These are phyloP conservation scores for Trametes hirsuta DNA, from an alignment of 1,284 basidiomycete species.

Conservation along the genomic window DNA sequence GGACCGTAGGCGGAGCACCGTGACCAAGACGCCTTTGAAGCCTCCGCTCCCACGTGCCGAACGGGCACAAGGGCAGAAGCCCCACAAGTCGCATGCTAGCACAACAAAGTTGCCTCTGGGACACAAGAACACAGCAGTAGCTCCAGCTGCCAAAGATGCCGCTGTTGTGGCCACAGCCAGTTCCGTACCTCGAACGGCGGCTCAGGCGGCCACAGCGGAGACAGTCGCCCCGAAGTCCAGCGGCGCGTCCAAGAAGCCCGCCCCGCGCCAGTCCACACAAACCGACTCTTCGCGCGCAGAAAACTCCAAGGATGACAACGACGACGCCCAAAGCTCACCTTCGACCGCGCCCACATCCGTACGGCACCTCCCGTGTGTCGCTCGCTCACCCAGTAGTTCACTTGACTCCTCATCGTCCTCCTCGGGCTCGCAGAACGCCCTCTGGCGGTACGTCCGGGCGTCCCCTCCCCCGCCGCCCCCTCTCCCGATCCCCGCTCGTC, in stretches of 20 bases:
- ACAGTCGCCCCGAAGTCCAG: too few species aligned
- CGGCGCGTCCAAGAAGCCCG: not conserved
- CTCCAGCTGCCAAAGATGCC: not conserved
- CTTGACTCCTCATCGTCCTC: conserved; percentile 6
- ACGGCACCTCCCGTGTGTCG: not conserved
- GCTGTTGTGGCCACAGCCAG: not conserved
- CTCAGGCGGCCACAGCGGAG: too few species aligned
- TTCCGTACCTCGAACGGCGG: not conserved
- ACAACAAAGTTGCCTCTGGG: not conserved
- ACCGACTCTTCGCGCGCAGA: not conserved
- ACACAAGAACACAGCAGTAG: not conserved
- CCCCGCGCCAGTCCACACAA: not conserved
- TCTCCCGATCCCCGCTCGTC: not conserved
- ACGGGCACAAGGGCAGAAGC: not conserved
- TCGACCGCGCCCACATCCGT: conserved; percentile 7
- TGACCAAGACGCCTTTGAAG: not conserved
- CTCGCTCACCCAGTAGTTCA: conserved; percentile 12
- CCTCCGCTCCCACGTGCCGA: not conserved
- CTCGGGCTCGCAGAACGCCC: conserved; percentile 16
- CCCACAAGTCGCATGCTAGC: not conserved
- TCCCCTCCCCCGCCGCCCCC: conserved; percentile 17
- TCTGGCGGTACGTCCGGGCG: conserved; percentile 29
- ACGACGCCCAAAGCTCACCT: not conserved
- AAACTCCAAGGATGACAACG: not conserved
- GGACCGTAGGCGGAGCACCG: conserved; percentile 16